Evolutionary conservation across 139 green algal genomes (phyloP).

Genomic region (Parachlorella kessleri): DNA sequence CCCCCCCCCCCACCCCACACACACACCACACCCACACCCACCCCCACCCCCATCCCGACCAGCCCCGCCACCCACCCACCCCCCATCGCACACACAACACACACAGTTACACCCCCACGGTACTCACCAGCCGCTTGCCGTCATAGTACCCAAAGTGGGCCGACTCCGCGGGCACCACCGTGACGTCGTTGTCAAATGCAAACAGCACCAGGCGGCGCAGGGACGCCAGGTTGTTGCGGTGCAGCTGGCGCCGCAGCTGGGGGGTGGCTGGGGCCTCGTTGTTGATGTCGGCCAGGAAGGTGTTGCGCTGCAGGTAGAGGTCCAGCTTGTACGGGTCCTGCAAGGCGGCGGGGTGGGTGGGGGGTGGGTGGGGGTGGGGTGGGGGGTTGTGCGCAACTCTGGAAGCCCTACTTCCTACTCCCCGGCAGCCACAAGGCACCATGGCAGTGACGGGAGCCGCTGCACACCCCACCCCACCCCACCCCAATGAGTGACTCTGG

Average conservation of each 20-base stretch:
- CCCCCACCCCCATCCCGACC: not conserved
- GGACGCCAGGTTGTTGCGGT: constrained; percentile 71
- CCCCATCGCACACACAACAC: not conserved
- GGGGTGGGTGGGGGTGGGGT: too few relatives aligned
- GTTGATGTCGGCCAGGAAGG: constrained; percentile 90
- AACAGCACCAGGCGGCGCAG: constrained; percentile 79
- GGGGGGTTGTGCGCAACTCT: too few relatives aligned
- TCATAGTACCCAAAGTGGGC: constrained; percentile 82
- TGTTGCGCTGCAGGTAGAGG: constrained; percentile 64
- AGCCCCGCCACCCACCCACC: too few relatives aligned
- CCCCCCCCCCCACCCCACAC: not conserved
- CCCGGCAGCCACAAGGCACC: too few relatives aligned
- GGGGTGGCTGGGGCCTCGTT: constrained; percentile 60
- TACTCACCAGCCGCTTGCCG: constrained; percentile 58
- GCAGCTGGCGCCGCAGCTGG: constrained; percentile 17
- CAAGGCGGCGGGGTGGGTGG: too few relatives aligned
- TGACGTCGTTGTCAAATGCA: constrained; percentile 81
- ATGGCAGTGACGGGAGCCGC: too few relatives aligned
- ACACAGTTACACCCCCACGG: not conserved
- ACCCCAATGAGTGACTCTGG: too few relatives aligned
- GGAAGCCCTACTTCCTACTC: too few relatives aligned
- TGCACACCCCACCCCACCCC: too few relatives aligned
- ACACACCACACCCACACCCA: not conserved
- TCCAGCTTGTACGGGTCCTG: constrained; percentile 71
- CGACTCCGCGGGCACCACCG: constrained; percentile 77